Base-by-base conservation (phyloP, 257 asterid species). In the Lantana camara region DNA sequence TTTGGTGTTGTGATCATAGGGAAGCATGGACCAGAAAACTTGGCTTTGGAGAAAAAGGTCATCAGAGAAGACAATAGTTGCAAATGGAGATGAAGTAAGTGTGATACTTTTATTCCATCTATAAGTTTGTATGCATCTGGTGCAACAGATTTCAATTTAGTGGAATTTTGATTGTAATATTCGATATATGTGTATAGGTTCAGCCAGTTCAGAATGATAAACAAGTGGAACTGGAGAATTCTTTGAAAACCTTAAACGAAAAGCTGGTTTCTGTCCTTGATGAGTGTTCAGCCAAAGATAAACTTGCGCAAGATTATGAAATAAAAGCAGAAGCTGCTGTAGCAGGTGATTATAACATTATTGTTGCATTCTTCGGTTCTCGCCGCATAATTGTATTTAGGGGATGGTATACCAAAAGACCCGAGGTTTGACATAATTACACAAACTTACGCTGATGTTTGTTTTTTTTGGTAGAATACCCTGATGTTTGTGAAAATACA, bases 11-110 rank as follows among this genome's bases (percentile, higher is more conserved):
- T 59, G 66, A 19, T 17, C 35, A 20, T 8, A 65, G 75, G 63
- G 54, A 70, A 65, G 29, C 27, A 92, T 92, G 98, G 98, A 89
- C 68, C 95, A 89, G 72, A 92, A 85, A 79, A 48, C 79, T 30
- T 89, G 98, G 98, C 82, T 89, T 3, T 89, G 98, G 96, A 86
- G 76, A 60, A 92, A 79, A 64, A 79, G 77, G 69, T 73, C 86
- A 22, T 75, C 89, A 1, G 96, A 86, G 86, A 89, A 92, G 80
- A 74, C 82, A 3, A 75, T 85, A 55, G 83, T 85, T 65, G 74
- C 89, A 57, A 80, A 8, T 77, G 83, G 64, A 54, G 88, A 82
- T 8, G 96, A 81, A 85, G 98, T 89, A 86, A 65, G 71, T 32
- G n/a, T n/a, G n/a, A n/a, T n/a, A n/a, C n/a, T n/a, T n/a, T n/a